Evolutionary conservation across 169 alveolate genomes (phyloP).

Genomic region (Plasmodium ovale): DNA sequence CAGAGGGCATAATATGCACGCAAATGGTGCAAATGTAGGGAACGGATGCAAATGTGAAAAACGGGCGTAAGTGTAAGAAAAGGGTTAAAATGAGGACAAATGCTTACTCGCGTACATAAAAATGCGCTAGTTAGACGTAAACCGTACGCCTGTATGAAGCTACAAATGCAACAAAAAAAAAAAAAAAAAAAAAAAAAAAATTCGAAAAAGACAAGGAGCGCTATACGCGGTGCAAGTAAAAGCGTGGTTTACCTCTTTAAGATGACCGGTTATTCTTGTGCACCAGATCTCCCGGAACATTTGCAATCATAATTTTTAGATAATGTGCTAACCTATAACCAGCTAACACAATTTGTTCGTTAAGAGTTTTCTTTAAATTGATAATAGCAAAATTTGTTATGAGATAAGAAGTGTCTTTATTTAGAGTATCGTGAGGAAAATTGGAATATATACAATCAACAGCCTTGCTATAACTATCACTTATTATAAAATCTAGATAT

Average conservation of each 20-base stretch:
- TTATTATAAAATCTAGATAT: conserved; percentile 32
- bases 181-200: too few relatives aligned
- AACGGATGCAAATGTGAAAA: too few relatives aligned
- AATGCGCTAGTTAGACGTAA: background rate
- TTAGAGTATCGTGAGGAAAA: conserved; percentile 48
- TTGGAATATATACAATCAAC: conserved; percentile 12
- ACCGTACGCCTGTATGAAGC: background rate
- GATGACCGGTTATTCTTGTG: background rate
- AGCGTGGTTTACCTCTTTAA: too few relatives aligned
- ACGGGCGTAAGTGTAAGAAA: background rate
- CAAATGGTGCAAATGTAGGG: too few relatives aligned
- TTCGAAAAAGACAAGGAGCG: background rate
- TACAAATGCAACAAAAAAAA: background rate
- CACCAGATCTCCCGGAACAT: conserved; percentile 41
- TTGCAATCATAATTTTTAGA: conserved; percentile 50
- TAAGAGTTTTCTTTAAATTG: conserved; percentile 26
- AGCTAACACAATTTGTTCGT: conserved; percentile 60
- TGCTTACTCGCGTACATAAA: background rate
- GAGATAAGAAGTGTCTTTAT: conserved; percentile 7
- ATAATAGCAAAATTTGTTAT: background rate
- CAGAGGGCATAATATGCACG: too few relatives aligned
- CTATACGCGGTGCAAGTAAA: background rate
- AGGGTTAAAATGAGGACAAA: background rate
- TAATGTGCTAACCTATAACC: conserved; percentile 60
- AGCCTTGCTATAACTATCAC: conserved; percentile 26